Percentiles rank a stretch among this genome's conserved stretches.
Evolutionary conservation across 345 rosid genomes (phyloP).

Genomic region (Noccaea caerulescens): DNA sequence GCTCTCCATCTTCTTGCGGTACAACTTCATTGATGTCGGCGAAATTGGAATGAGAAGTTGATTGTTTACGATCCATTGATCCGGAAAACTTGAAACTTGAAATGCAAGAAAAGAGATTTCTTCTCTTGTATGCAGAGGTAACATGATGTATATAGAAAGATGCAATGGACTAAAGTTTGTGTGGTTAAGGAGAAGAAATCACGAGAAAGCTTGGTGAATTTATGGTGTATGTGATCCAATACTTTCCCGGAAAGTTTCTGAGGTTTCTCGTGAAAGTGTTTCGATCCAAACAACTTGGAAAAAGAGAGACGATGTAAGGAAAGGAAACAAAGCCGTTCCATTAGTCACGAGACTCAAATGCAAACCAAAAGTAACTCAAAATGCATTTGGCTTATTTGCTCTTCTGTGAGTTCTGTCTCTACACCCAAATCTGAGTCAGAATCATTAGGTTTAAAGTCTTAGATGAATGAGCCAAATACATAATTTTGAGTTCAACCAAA

Average conservation of each 20-base stretch:
- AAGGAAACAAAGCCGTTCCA: background rate
- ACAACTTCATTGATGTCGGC: conserved; percentile 77
- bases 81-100: conserved; percentile 3
- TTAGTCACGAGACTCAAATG: conserved; percentile 39
- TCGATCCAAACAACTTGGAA: conserved; percentile 43
- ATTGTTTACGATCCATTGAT: conserved; percentile 39
- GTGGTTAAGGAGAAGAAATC: conserved; percentile 33
- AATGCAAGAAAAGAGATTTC: conserved; percentile 15
- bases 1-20: conserved; percentile 54
- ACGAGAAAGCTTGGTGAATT: conserved; percentile 39
- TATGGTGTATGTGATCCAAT: conserved; percentile 22
- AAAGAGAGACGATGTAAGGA: conserved; percentile 33
- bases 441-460: background rate
- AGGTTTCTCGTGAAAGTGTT: conserved; percentile 44
- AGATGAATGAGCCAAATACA: too few species aligned
- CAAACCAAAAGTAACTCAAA: conserved; percentile 19
- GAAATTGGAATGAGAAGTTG: conserved; percentile 48
- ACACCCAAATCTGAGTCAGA: background rate
- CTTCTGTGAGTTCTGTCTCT: background rate
- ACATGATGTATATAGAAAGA: conserved; percentile 40
- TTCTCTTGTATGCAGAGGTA: conserved; percentile 1
- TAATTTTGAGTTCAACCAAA: background rate
- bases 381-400: conserved; percentile 5
- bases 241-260: conserved; percentile 39
- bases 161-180: conserved; percentile 16